A percentile compares a stretch with the other conserved stretches of the same genome.
phyloP scores from a whole-genome alignment of 2,329 filamentous ascomycete species.

The Bertia moriformis region DNA sequence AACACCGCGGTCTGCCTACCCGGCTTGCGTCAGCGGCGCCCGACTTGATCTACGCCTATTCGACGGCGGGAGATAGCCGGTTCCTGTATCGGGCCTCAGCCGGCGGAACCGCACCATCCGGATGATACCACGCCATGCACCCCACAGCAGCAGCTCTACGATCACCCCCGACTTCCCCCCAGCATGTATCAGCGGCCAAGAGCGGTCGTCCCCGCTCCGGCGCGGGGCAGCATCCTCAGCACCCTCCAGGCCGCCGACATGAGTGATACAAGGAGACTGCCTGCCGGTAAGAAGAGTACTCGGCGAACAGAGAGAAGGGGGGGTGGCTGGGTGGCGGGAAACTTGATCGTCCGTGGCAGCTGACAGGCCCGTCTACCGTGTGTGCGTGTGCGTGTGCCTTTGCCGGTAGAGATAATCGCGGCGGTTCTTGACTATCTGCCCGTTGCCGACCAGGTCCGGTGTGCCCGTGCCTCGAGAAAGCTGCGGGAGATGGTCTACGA shows the following conservation, averaged over 20 bases:
- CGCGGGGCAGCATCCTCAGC: slow-evolving; percentile 47
- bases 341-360: too few species aligned
- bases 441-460: slow-evolving; percentile 69
- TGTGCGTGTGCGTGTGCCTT: slow-evolving; percentile 4
- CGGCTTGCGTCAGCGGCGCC: too few species aligned
- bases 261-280: slow-evolving; percentile 65
- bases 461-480: slow-evolving; percentile 69
- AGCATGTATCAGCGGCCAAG: too few species aligned
- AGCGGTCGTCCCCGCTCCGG: too few species aligned
- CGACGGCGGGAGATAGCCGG: too few species aligned
- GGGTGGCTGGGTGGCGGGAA: not conserved
- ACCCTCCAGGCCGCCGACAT: slow-evolving; percentile 71
- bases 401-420: slow-evolving; percentile 68
- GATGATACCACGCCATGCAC: too few species aligned
- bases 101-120: too few species aligned
- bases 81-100: too few species aligned
- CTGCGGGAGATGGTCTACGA: slow-evolving; percentile 98
- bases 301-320: not conserved
- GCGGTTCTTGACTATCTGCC: slow-evolving; percentile 80
- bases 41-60: too few species aligned
- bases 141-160: too few species aligned
- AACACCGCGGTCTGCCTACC: too few species aligned
- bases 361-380: not conserved
- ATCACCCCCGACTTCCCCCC: too few species aligned
- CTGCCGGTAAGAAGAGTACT: slow-evolving; percentile 49